Base-by-base conservation (phyloP, 148 eudicot genomes). In the Selenicereus undatus region DNA sequence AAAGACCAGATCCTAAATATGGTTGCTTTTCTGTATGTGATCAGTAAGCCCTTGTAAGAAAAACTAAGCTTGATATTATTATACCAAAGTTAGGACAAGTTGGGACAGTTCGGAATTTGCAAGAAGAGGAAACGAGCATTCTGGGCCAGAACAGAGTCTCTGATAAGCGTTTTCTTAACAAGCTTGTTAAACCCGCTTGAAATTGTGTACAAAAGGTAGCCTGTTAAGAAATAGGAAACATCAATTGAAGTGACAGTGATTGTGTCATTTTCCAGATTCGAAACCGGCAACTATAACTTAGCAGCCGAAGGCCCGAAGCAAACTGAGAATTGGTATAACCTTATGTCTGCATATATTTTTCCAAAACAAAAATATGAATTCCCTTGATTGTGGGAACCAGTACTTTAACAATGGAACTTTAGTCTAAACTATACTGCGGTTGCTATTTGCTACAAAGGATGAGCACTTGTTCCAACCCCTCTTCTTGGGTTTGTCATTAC, bases 381-480 rank as follows among this genome's bases (percentile, higher is more conserved):
- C 42, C 48, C 51, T 71, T 11, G 42, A 65, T 10, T 73, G 11
- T 54, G 30, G 16, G 68, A 73, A 72, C 68, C 39, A 51, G 8
- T 71, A 74, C 64, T 0, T 76, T 22, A 76, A 30, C 70, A 60
- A 39, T 76, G 2, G 10, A 76, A 45, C 52, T 64, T 43, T 20
- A 50, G 77, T 66, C 42, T 62, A 51, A 22, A 74, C 32, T 42
- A 32, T 8, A 35, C 39, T 78, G 74, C 78, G 78, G 85, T 78
- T 82, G 64, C 69, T 50, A 39, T 73, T 7, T 48, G 54, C 75
- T 64, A 83, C 77, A 75, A 74, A 50, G 64, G 27, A 50, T 75
- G 64, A 45, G 60, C 39, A 54, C 77, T 26, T 20, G 1, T 48
- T 22, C 18, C 8, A 9, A 72, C 58, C 71, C 13, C 73, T 21